Base-by-base conservation (phyloP, 768 basidiomycete genomes). In the Mrakia frigida region DNA sequence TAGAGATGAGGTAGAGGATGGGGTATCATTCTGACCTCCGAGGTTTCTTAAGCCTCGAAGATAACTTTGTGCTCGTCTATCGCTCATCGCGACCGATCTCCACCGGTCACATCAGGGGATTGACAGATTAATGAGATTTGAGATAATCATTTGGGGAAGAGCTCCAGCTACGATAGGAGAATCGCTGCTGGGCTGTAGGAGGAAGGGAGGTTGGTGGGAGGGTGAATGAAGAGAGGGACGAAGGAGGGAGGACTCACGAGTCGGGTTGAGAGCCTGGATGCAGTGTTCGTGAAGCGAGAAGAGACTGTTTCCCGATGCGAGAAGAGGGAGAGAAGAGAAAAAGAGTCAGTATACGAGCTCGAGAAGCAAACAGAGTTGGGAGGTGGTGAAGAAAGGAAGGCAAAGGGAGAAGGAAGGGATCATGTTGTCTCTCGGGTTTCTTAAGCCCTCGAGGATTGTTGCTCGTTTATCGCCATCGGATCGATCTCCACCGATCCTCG, bases 101-200 rank as follows among this genome's bases (percentile, higher is more conserved):
- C 70, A 79, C 33, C 56, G 74, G 81, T 77, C 81, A 78, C 70
- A 83, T 87, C 85, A 81, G 87, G 81, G 86, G 87, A 88, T 87
- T 88, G 87, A 88, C 87, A 88, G 86, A 88, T 87, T 83, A 74
- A 79, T 80, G 80, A 73, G 78, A 73, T 39, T 78, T 77, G 79
- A 74, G 74, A 80, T 84, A 85, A 85, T 85, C 84, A 82, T 56
- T 56, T 84, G 50, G 41, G 39, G 74, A 50, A 9, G 31, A 63
- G 71, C 18, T 14, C 65, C 37, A 25, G 65, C 65, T 68, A n/a
- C 35, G 10, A n/a, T n/a, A n/a, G n/a, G 37, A 25, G 65, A 11
- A 50, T n/a, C 63, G 63, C 63, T 65, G 63, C 63, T 39, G 50
- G 69, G 43, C 18, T 21, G 52, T 52, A 18, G 21, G 61, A 63